A percentile compares a stretch with the other conserved stretches of the same genome.
phyloP scores from a whole-genome alignment of 805 yeast species.

The Candida bentonensis region DNA sequence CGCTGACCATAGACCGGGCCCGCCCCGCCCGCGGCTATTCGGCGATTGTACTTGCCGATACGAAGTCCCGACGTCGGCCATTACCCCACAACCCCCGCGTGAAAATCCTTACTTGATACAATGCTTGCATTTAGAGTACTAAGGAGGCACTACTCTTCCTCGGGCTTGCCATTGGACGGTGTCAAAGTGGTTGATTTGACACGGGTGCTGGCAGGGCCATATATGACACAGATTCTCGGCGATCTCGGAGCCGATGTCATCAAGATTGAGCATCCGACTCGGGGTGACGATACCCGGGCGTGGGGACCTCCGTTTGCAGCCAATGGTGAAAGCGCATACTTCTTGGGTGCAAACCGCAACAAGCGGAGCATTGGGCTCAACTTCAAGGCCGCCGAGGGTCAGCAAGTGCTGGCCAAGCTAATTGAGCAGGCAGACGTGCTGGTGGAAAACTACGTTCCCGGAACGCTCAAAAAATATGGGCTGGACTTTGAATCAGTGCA shows the following conservation, averaged over 20 bases:
- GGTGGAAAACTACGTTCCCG: slow-evolving; percentile 28
- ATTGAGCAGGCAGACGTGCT: slow-evolving; percentile 22
- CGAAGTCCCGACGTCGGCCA: too few relatives aligned
- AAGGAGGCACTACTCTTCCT: too few relatives aligned
- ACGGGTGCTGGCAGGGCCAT: slow-evolving; percentile 30
- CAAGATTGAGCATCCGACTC: slow-evolving; percentile 26
- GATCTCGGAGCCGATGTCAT: slow-evolving; percentile 31
- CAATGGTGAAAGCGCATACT: slow-evolving; percentile 27
- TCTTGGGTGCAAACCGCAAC: slow-evolving; percentile 25
- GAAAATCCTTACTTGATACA: too few relatives aligned
- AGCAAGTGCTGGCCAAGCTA: slow-evolving; percentile 18
- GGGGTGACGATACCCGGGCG: slow-evolving; percentile 30
- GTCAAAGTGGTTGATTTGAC: slow-evolving; percentile 25
- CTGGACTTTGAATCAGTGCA: slow-evolving; percentile 20
- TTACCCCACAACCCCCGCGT: too few relatives aligned
- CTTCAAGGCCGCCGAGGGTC: slow-evolving; percentile 23
- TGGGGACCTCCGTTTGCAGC: slow-evolving; percentile 32
- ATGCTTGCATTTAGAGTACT: too few relatives aligned
- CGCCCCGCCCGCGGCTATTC: too few relatives aligned
- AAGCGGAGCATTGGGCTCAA: slow-evolving; percentile 25
- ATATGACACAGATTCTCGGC: slow-evolving; percentile 26
- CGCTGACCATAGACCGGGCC: too few relatives aligned
- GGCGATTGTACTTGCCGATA: too few relatives aligned
- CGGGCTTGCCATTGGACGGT: slow-evolving; percentile 20
- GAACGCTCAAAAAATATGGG: slow-evolving; percentile 23